A percentile compares a stretch with the other conserved stretches of the same genome.
These are phyloP conservation scores for Bromus sterilis DNA, from an alignment of 176 grass and related monocot genomes.

Conservation along the genomic window DNA sequence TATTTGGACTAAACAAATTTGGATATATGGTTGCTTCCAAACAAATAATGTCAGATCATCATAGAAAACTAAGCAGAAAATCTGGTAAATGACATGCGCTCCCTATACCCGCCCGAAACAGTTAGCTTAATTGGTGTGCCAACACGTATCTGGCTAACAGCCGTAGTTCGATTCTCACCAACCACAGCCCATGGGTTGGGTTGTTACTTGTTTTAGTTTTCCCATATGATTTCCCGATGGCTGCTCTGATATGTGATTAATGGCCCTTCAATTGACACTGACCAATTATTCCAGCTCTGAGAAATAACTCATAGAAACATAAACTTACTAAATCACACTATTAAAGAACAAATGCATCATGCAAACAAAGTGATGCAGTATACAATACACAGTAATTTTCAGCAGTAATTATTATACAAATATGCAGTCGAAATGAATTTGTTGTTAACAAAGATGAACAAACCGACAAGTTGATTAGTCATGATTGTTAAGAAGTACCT, in stretches of 20 bases:
- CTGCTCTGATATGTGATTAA: not conserved
- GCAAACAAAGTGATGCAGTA: not conserved
- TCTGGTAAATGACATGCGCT: not conserved
- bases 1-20: not conserved
- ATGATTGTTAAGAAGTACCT: slow-evolving; percentile 29
- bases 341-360: not conserved
- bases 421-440: not conserved
- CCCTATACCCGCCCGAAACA: not conserved
- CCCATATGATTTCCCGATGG: too few species aligned
- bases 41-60: not conserved
- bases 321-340: not conserved
- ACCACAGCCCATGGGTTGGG: not conserved
- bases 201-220: not conserved
- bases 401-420: not conserved
- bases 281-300: not conserved
- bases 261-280: not conserved
- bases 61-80: not conserved
- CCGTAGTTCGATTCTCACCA: not conserved
- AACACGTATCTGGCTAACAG: too few species aligned
- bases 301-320: not conserved
- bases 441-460: not conserved
- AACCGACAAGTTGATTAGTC: not conserved
- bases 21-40: not conserved
- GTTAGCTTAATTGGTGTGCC: not conserved
- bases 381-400: not conserved